Evolutionary conservation across 2,329 filamentous ascomycete genomes (phyloP).

Genomic region (Berkeleyomyces rouxiae): DNA sequence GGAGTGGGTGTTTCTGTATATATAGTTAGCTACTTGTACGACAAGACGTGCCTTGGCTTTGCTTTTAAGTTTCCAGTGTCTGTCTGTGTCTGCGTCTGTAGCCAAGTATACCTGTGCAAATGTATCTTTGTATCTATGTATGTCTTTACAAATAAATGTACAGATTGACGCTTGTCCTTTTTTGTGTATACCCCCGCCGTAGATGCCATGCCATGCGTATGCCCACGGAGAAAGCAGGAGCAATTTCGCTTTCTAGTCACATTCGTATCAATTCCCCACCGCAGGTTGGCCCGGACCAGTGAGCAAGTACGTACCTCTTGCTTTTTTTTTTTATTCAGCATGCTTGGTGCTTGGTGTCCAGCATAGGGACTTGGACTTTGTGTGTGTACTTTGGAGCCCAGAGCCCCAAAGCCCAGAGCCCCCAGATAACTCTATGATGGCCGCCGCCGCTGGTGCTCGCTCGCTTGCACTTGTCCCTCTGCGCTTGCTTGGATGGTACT

Average conservation of each 20-base stretch:
- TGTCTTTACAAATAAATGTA: too few relatives aligned
- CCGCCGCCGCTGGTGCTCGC: too few relatives aligned
- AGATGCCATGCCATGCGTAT: neutral
- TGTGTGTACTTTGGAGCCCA: neutral
- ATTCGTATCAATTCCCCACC: constrained; percentile 11
- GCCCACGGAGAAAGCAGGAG: constrained; percentile 1
- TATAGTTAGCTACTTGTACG: too few relatives aligned
- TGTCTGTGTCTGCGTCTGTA: too few relatives aligned
- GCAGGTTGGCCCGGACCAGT: neutral
- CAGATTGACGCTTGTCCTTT: neutral
- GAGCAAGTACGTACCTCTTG: neutral
- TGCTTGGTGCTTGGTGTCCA: neutral
- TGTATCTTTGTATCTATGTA: too few relatives aligned
- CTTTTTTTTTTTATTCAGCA: neutral
- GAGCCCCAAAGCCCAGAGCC: neutral
- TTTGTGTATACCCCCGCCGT: neutral
- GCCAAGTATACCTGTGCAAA: too few relatives aligned
- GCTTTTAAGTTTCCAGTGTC: too few relatives aligned
- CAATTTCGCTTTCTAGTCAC: constrained; percentile 14
- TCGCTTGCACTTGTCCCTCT: too few relatives aligned
- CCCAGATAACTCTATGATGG: neutral
- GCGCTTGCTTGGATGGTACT: too few relatives aligned
- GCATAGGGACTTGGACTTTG: neutral
- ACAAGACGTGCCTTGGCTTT: too few relatives aligned
- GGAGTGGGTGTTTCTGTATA: too few relatives aligned